Evolutionary conservation across 2,329 filamentous ascomycete species (phyloP), one percentile per base, ranked within the genome.

Genomic region (Emergomyces orientalis): DNA sequence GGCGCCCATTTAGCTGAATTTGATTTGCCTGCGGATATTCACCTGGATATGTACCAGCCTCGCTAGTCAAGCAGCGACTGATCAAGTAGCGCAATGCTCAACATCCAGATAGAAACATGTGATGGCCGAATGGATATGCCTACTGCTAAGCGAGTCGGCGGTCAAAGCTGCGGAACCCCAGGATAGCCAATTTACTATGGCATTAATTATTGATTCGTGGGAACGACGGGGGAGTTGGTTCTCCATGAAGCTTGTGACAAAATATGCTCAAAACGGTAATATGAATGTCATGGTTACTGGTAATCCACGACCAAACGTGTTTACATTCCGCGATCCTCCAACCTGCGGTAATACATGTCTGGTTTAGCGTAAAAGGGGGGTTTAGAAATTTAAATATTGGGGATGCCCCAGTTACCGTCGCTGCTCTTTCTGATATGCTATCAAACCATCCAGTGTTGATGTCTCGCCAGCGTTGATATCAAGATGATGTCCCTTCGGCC

Each of bases 401-500:
- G 47, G n/a, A 49, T 49, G 19, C 25, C 30, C 19, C 19, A 55
- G 27, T n/a, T n/a, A 17, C 27, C 30, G 17, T 13, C 13, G 9
- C n/a, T 55, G 27, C 52, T 19, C 8, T 55, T n/a, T 55, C 30
- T n/a, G 32, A 55, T n/a, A 37, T 55, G 30, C 32, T 34, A 17
- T 54, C 30, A 17, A 27, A 25, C 49, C 49, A 27, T 17, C 22
- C n/a, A 52, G 52, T 22, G 37, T 7, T 37, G 32, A 17, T 55
- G 27, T 55, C 25, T 37, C 25, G 11, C n/a, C 52, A 34, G 30
- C 51, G 32, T 30, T 37, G 52, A 37, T 32, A 34, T 34, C 22
- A 47, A 30, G 32, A 58, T 52, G 41, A 17, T 27, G 25, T 58
- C 58, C 22, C 41, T 61, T 27, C 41, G 58, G n/a, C 45, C 55